Conservation (phyloP, 1,139 yeast genomes). For the Saccharomycopsis crataegensis region DNA sequence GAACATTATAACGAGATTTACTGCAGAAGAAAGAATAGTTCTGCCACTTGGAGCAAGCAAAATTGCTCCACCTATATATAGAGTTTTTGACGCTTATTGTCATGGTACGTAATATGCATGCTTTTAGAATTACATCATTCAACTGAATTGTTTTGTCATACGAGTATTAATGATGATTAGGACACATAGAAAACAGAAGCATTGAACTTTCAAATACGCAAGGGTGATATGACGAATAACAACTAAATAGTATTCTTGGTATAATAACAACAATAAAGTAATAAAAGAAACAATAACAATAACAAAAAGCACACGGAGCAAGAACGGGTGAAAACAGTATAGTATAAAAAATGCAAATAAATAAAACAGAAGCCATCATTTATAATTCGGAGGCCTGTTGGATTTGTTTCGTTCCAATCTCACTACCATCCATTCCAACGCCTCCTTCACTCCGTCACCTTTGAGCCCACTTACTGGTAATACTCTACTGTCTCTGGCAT, state of each 20-base stretch:
- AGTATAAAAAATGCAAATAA: not conserved
- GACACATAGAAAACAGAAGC: too few relatives aligned
- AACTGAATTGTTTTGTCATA: too few relatives aligned
- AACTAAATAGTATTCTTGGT: not conserved
- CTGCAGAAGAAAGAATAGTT: too few relatives aligned
- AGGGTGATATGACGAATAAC: too few relatives aligned
- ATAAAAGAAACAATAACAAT: not conserved
- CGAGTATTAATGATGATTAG: too few relatives aligned
- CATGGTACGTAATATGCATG: too few relatives aligned
- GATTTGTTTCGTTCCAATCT: conserved; percentile 71
- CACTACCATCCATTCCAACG: conserved; percentile 81
- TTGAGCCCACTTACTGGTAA: conserved; percentile 84
- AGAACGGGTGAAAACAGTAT: not conserved
- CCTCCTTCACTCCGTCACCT: conserved; percentile 79
- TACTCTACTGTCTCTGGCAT: conserved; percentile 86
- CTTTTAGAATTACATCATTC: too few relatives aligned
- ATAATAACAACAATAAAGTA: not conserved
- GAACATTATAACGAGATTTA: too few relatives aligned
- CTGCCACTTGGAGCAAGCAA: too few relatives aligned
- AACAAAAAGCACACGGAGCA: not conserved
- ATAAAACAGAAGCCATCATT: conserved; percentile 23
- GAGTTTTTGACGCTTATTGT: too few relatives aligned
- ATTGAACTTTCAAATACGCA: too few relatives aligned
- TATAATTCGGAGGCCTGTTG: conserved; percentile 53
- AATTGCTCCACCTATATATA: too few relatives aligned